Base-by-base conservation (phyloP, 2,329 filamentous ascomycete genomes). In the Colletotrichum sublineola region DNA sequence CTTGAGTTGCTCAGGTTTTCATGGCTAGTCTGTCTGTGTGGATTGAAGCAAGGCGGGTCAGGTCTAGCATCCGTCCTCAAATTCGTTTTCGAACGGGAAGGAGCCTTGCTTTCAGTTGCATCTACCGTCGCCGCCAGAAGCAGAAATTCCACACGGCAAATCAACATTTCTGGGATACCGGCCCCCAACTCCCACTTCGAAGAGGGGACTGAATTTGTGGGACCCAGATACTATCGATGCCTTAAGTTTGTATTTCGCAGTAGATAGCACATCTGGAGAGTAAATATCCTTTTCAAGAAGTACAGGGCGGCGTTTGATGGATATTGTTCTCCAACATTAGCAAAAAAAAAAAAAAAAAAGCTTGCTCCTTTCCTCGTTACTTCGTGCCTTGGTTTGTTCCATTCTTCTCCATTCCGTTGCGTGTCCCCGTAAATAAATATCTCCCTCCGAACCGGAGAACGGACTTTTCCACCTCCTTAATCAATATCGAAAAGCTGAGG, bases 121-220 rank as follows among this genome's bases (percentile, higher is more conserved):
- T 33, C 14, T 46, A 46, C 65, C 42, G 58, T 36, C 42, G 57
- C 24, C 57, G 50, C 24, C 33, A 56, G 65, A 42, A 33, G n/a
- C 48, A 62, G 61, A 33, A 60, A 62, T 24, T 24, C 64, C 44
- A 68, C 57, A 57, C 40, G 64, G 24, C 31, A 44, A 50, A 57
- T 46, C 15, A 8, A 15, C 48, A 55, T 68, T 58, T 38, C 69
- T 11, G 69, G 65, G 65, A 65, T 60, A 58, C 65, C 56, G 24
- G 20, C 52, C 67, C 61, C 61, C 61, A 69, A 65, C 58, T 58
- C 53, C 64, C 53, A 65, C 44, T 33, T 57, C 44, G 50, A 55
- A 18, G 6, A 33, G 36, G 61, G 67, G 55, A 65, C 61, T 40
- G 24, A 3, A 53, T 31, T 65, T 65, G 33, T 68, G 68, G 68